Evolutionary conservation across 345 rosid species (phyloP).

Genomic region (Eucalyptus paniculata): DNA sequence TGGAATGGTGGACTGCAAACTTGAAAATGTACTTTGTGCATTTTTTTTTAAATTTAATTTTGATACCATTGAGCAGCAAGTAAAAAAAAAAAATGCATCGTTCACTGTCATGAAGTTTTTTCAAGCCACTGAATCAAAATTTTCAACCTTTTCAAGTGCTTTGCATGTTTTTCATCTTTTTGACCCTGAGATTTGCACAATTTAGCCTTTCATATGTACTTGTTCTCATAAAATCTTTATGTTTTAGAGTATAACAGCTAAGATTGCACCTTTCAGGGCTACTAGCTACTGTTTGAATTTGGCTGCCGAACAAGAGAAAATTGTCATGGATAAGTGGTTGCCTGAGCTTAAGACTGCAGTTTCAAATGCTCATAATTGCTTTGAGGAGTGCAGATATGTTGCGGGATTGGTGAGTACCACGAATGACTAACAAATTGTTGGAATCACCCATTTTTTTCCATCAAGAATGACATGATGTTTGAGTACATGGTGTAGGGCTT

Average conservation of each 20-base stretch:
- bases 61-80: neutral
- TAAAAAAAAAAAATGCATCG: neutral
- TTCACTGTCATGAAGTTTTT: neutral
- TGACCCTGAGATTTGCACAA: neutral
- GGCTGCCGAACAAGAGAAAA: constrained; percentile 81
- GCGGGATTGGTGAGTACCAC: constrained; percentile 61
- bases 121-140: neutral
- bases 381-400: constrained; percentile 70
- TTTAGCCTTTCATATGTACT: neutral
- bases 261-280: constrained; percentile 27
- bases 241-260: neutral
- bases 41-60: neutral
- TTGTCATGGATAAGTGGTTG: constrained; percentile 66
- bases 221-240: neutral
- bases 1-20: neutral
- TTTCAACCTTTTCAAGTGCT: neutral
- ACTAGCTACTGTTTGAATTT: constrained; percentile 64
- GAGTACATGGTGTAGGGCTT: neutral
- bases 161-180: neutral
- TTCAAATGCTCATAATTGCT: constrained; percentile 57
- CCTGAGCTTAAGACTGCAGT: constrained; percentile 74
- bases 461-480: neutral
- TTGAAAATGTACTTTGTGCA: neutral
- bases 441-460: neutral
- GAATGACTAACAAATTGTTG: neutral